Evolutionary conservation across 805 yeast genomes (phyloP), one percentile per base, ranked within the genome.

Genomic region (Zygosaccharomyces gambellarensis): DNA sequence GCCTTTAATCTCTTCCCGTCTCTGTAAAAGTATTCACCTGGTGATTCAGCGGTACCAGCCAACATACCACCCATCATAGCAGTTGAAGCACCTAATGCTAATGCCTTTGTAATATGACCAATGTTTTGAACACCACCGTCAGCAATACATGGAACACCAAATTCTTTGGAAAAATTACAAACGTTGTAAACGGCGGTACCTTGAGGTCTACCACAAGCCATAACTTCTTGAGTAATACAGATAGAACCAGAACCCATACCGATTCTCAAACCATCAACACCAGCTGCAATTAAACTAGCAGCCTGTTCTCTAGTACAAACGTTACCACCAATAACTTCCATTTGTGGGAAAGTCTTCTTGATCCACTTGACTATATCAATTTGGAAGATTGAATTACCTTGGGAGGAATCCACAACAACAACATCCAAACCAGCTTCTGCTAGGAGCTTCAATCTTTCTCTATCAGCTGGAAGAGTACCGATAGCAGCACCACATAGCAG

Each of bases 121-220:
- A 94, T 90, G 80, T 94, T 94, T 72, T 90, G 92, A 65, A 94
- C 83, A 82, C 99, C 99, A 80, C 99, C 99, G 71, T 94, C 99
- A 59, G 99, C 99, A 63, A 94, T 90, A 74, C 96, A 87, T 69
- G 99, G 98, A 58, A 94, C 96, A 70, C 99, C 99, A 68, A 92
- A 94, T 71, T 83, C 80, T 73, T 83, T 85, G 59, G 98, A 95
- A 68, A 94, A 90, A 76, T 92, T 90, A 57, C 94, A 79, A 48
- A 94, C 99, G 59, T 82, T 85, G 79, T 81, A 90, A 48, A 94
- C 98, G 53, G 99, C 99, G 59, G 98, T 90, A 75, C 98, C 99
- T 78, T 94, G 99, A 54, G 99, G 99, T 80, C 99, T 90, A 75
- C 99, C 99, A 76, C 97, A 95, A 46, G 99, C 99, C 99, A 94